phyloP scores from a whole-genome alignment of 495 filamentous ascomycete species.

The Pyrenula aspistea region DNA sequence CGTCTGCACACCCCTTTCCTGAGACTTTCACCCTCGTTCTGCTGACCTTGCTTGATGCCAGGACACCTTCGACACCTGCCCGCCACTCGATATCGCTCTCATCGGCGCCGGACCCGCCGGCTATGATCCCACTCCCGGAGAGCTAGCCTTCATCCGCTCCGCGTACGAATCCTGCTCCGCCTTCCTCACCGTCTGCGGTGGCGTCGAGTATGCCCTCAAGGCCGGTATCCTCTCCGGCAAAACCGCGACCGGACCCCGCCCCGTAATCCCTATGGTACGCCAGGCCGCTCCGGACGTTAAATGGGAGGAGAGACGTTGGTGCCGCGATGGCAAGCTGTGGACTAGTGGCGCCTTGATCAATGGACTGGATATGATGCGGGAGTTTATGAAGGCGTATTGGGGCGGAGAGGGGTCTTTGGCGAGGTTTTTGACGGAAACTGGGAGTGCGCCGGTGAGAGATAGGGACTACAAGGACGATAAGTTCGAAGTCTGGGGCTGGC shows the following conservation, averaged over 20 bases:
- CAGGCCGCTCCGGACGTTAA: conserved; percentile 4
- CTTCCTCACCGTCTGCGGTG: conserved; percentile 14
- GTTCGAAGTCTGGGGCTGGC: neutral
- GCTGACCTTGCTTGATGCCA: conserved; percentile 1
- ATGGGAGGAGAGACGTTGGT: conserved; percentile 17
- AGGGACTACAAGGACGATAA: conserved; percentile 1
- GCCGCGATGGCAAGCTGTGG: conserved; percentile 15
- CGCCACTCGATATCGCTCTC: conserved; percentile 12
- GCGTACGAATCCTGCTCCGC: conserved; percentile 5
- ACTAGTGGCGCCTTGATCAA: conserved; percentile 17
- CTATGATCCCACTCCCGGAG: conserved; percentile 8
- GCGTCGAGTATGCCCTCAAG: conserved; percentile 6
- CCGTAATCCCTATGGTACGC: conserved; percentile 2
- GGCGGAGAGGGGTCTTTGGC: conserved; percentile 1
- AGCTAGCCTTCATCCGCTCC: conserved; percentile 12
- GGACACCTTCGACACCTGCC: conserved; percentile 11
- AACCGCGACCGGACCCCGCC: conserved; percentile 12
- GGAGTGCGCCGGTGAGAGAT: neutral
- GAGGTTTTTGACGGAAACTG: conserved; percentile 2
- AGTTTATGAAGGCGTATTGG: conserved; percentile 12
- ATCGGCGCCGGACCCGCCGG: conserved; percentile 7
- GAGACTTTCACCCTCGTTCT: neutral
- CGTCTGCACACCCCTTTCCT: neutral
- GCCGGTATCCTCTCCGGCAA: conserved; percentile 11
- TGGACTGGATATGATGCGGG: conserved; percentile 15